These are phyloP conservation scores for Daldinia decipiens DNA, from an alignment of 495 filamentous ascomycete genomes.

Conservation along the genomic window DNA sequence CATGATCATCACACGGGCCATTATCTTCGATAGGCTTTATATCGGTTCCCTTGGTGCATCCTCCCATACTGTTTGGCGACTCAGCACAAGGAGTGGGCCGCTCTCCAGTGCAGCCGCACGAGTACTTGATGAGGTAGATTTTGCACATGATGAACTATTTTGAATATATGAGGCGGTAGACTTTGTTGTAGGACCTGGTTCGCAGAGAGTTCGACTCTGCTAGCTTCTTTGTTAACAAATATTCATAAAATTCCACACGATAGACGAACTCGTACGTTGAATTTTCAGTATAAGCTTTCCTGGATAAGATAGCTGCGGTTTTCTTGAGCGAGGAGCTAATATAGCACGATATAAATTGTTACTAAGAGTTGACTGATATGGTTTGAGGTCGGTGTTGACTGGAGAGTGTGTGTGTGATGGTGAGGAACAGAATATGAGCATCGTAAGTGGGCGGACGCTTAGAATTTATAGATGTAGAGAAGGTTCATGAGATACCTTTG, in stretches of 20 bases:
- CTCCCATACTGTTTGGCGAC: conserved; percentile 28
- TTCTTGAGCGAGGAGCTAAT: conserved; percentile 7
- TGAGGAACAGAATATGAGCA: conserved; percentile 26
- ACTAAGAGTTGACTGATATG: conserved; percentile 9
- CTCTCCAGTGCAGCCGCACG: conserved; percentile 22
- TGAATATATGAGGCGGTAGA: not conserved
- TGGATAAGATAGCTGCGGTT: conserved; percentile 1
- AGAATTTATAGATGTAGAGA: conserved; percentile 32
- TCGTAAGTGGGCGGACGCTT: conserved; percentile 27
- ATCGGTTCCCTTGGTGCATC: conserved; percentile 13
- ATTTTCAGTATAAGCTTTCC: conserved; percentile 5
- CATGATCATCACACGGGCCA: conserved; percentile 28
- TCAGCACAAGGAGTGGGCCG: conserved; percentile 26
- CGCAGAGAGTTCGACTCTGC: conserved; percentile 8
- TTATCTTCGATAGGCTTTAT: too few relatives aligned
- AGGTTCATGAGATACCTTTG: conserved; percentile 18
- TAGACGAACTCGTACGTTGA: conserved; percentile 19
- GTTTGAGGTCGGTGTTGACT: conserved; percentile 13
- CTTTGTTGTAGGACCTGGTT: not conserved
- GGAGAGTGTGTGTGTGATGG: conserved; percentile 31
- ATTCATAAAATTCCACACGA: not conserved
- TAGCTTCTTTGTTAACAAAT: conserved; percentile 12
- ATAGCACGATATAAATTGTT: conserved; percentile 4
- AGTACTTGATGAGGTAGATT: conserved; percentile 26
- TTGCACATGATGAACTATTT: conserved; percentile 33